phyloP scores from a whole-genome alignment of 2,329 filamentous ascomycete species.

The Ophidiomyces ophidiicola region DNA sequence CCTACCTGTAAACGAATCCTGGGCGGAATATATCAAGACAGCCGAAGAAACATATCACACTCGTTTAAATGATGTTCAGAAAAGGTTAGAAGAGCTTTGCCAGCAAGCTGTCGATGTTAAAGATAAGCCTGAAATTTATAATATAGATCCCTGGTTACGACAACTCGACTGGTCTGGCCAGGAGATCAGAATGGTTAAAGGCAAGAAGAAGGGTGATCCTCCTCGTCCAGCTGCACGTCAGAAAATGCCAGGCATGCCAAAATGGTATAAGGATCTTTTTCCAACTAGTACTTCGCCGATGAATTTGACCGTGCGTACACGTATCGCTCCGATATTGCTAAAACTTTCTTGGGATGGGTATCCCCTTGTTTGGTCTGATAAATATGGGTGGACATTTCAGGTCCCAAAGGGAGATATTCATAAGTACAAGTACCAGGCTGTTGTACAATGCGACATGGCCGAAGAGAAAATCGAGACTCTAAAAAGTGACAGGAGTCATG shows the following conservation, averaged over 20 bases:
- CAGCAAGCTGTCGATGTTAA: slow-evolving; percentile 67
- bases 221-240: slow-evolving; percentile 67
- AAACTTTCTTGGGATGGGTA: slow-evolving; percentile 79
- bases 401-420: slow-evolving; percentile 51
- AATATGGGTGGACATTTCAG: slow-evolving; percentile 83
- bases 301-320: slow-evolving; percentile 69
- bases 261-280: slow-evolving; percentile 93
- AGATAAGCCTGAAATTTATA: slow-evolving; percentile 54
- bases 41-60: slow-evolving; percentile 74
- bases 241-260: slow-evolving; percentile 87
- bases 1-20: slow-evolving; percentile 74
- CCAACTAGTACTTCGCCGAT: slow-evolving; percentile 53
- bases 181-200: slow-evolving; percentile 80
- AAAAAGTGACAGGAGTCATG: slow-evolving; percentile 51
- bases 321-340: slow-evolving; percentile 74
- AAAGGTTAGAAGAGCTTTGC: slow-evolving; percentile 60
- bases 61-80: slow-evolving; percentile 63
- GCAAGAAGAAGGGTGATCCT: slow-evolving; percentile 73
- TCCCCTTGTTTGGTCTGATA: slow-evolving; percentile 85
- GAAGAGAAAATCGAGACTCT: slow-evolving; percentile 58
- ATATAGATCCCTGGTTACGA: slow-evolving; percentile 74
- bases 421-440: slow-evolving; percentile 58
- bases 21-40: slow-evolving; percentile 72
- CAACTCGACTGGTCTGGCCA: slow-evolving; percentile 96
- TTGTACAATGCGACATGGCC: slow-evolving; percentile 59